These are phyloP conservation scores for Fonsecaea erecta DNA, from an alignment of 2,329 filamentous ascomycete genomes.

Conservation along the genomic window DNA sequence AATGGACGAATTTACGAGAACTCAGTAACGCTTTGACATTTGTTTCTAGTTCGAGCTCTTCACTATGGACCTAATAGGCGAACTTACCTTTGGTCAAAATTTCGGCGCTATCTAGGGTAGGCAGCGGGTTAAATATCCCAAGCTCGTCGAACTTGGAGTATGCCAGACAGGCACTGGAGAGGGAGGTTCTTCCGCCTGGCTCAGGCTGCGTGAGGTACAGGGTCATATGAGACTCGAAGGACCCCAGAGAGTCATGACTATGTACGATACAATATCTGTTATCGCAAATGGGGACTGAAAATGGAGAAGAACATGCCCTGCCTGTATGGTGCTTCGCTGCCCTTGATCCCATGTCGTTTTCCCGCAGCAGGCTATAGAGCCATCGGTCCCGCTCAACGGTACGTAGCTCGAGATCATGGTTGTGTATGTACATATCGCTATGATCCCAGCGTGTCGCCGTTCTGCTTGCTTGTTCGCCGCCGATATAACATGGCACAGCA, in stretches of 20 bases:
- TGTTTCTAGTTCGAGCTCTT: slow-evolving; percentile 35
- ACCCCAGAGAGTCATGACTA: neutral
- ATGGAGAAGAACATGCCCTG: too few relatives aligned
- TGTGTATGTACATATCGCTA: too few relatives aligned
- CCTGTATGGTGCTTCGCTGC: too few relatives aligned
- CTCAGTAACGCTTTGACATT: slow-evolving; percentile 27
- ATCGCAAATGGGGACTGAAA: neutral
- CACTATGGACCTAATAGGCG: slow-evolving; percentile 57
- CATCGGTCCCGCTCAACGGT: too few relatives aligned
- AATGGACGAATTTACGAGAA: slow-evolving; percentile 38
- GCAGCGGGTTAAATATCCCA: slow-evolving; percentile 28
- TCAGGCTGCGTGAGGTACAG: too few relatives aligned
- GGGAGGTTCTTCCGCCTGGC: too few relatives aligned
- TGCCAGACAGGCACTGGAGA: slow-evolving; percentile 32
- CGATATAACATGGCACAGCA: too few relatives aligned
- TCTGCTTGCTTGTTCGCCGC: too few relatives aligned
- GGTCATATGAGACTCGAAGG: neutral
- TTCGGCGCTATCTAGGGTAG: slow-evolving; percentile 50
- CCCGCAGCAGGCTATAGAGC: too few relatives aligned
- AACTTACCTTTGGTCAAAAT: slow-evolving; percentile 58
- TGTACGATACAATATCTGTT: neutral
- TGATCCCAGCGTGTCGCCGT: too few relatives aligned
- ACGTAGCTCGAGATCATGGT: too few relatives aligned
- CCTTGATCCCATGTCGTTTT: too few relatives aligned
- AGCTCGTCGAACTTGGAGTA: slow-evolving; percentile 32